Percentiles rank a stretch among this genome's conserved stretches.
Conservation (phyloP, 495 filamentous ascomycete species). For the Hypoxylon trugodes region DNA sequence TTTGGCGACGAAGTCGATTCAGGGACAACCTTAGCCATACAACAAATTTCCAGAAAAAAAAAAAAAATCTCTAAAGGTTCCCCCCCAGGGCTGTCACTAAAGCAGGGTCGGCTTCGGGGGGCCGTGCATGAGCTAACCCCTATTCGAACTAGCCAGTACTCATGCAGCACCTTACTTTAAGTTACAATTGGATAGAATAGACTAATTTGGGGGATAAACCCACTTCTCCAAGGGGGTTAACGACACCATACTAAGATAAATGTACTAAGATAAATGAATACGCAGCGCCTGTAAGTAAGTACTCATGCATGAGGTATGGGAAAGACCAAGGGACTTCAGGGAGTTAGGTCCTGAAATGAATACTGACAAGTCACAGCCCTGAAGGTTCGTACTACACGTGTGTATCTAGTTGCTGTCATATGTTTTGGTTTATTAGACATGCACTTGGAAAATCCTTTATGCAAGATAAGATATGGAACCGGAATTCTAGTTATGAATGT, state of each 20-base stretch:
- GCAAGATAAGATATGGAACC: no score
- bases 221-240: conserved; percentile 18
- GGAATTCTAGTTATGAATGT: no score
- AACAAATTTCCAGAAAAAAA: conserved; percentile 41
- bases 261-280: conserved; percentile 27
- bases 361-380: no score
- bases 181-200: conserved; percentile 24
- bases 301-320: no score
- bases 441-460: no score
- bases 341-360: conserved; percentile 13
- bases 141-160: conserved; percentile 10
- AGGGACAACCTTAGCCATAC: conserved; percentile 19
- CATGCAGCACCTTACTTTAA: conserved; percentile 20
- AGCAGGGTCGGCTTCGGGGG: conserved; percentile 31
- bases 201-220: conserved; percentile 32
- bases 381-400: no score
- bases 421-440: no score
- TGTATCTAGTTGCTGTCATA: no score
- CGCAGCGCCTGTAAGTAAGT: no score
- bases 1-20: conserved; percentile 19
- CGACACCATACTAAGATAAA: background rate
- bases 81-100: conserved; percentile 13
- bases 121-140: conserved; percentile 29
- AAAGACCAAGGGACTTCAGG: conserved; percentile 1
- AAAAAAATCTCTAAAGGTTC: conserved; percentile 20